Base-by-base conservation (phyloP, 208 protist genomes). In the Crithidia sp. region DNA sequence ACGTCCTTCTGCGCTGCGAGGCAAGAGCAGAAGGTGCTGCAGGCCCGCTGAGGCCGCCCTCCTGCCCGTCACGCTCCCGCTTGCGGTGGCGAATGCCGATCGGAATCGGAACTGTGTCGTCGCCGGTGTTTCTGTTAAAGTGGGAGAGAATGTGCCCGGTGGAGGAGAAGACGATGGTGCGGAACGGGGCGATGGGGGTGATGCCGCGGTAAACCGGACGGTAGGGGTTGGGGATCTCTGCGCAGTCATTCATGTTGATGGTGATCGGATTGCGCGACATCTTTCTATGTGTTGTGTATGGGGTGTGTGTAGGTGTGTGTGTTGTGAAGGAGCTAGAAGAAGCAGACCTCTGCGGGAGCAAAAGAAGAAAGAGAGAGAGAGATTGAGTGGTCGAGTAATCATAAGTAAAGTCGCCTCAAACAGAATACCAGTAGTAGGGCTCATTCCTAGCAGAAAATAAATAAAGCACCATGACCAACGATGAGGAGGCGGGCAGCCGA, bases 231-330 rank as follows among this genome's bases (percentile, higher is more conserved):
- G 62, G 41, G 40, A 68, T 44, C 19, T 61, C 70, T 19, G 59
- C 47, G 47, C 67, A 75, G 16, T 75, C 70, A 49, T 67, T 61
- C 49, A 68, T 44, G 53, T 75, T 61, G 16, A 75, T 75, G 3
- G 70, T 62, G 3, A 75, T 52, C 47, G 67, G 70, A 54, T 61
- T 75, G 13, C 70, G 47, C 0, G 63, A 80, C 68, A 63, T 80
- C 14, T 28, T 28, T 28, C 28, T 28, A 28, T 28, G 28, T 44
- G 28, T 41, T 58, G 14, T 57, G 39, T 19, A 6, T 44, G 50
- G 43, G 40, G 14, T 57, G 28, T 50, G n/a, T 59, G 10, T 60
- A 10, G 4, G 39, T 58, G 10, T 40, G 4, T 19, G 16, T 13
- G 4, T 58, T 28, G 28, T 28, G 28, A 28, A 28, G 28, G 28